Evolutionary conservation across 1,139 yeast species (phyloP).

Genomic region (Suhomyces kunorum): DNA sequence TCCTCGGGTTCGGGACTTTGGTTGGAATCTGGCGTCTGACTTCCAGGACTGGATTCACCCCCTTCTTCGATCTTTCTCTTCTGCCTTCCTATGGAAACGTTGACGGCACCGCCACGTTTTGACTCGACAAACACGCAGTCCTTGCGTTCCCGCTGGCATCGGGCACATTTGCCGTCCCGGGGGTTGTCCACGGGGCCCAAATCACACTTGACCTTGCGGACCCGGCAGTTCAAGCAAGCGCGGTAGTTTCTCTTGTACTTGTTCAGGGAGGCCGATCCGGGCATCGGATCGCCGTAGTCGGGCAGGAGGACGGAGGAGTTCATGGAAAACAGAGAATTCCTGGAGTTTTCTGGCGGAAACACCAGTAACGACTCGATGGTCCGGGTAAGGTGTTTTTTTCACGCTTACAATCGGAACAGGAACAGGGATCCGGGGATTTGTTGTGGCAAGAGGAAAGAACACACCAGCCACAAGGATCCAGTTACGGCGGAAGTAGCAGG

Average conservation of each 20-base stretch:
- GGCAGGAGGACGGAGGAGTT: background rate
- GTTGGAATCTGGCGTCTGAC: constrained; percentile 6
- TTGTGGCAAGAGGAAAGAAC: no score
- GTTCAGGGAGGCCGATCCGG: background rate
- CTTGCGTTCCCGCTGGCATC: constrained; percentile 78
- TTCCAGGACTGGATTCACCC: constrained; percentile 10
- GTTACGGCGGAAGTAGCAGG: no score
- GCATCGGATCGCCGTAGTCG: background rate
- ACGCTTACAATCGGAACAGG: no score
- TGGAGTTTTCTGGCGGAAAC: no score
- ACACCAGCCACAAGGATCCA: no score
- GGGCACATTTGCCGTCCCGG: constrained; percentile 76
- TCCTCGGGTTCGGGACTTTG: constrained; percentile 9
- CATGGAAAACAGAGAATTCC: no score
- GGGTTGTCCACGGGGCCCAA: constrained; percentile 76
- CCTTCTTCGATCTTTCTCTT: constrained; percentile 26
- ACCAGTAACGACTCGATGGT: no score
- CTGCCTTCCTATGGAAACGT: constrained; percentile 43
- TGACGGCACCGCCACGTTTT: constrained; percentile 56
- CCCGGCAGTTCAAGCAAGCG: constrained; percentile 83
- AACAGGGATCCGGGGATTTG: no score
- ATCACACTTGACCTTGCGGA: constrained; percentile 82
- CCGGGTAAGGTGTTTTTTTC: no score
- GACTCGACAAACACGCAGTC: constrained; percentile 78
- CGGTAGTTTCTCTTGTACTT: constrained; percentile 56